Percentiles rank a stretch among this genome's conserved stretches.
Evolutionary conservation across 2,329 filamentous ascomycete genomes (phyloP).

Genomic region (Fusarium nurragi): DNA sequence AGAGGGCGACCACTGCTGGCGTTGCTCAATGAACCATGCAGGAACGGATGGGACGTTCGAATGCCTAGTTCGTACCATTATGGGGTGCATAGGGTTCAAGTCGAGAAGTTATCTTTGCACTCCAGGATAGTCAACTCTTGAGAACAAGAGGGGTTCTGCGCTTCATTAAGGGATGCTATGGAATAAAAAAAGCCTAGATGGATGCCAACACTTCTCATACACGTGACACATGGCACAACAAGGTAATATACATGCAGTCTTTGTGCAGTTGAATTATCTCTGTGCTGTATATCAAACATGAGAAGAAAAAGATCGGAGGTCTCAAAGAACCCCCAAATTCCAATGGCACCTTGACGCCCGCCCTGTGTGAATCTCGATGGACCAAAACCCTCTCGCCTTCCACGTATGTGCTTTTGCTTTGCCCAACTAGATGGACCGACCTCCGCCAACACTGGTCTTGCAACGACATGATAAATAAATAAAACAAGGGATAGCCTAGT

Average conservation of each 20-base stretch:
- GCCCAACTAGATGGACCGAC: slow-evolving; percentile 25
- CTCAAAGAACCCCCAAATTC: slow-evolving; percentile 30
- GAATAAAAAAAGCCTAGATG: not conserved
- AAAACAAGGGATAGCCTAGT: slow-evolving; percentile 21
- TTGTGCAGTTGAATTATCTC: slow-evolving; percentile 27
- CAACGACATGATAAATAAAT: slow-evolving; percentile 23
- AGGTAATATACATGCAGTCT: slow-evolving; percentile 9
- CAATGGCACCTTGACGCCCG: slow-evolving; percentile 44
- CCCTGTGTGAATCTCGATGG: slow-evolving; percentile 39
- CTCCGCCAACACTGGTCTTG: slow-evolving; percentile 29
- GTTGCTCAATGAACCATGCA: too few species aligned
- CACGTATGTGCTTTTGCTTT: slow-evolving; percentile 28
- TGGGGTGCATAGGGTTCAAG: not conserved
- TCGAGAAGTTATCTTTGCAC: not conserved
- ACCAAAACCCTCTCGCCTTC: slow-evolving; percentile 32
- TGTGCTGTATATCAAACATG: slow-evolving; percentile 29
- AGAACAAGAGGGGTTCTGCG: not conserved
- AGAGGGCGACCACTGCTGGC: not conserved
- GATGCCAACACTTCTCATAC: not conserved
- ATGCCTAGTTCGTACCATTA: not conserved
- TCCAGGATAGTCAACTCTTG: not conserved
- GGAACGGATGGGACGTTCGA: too few species aligned
- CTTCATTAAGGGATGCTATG: not conserved
- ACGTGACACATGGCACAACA: not conserved
- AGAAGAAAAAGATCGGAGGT: slow-evolving; percentile 21